Evolutionary conservation across 2,329 filamentous ascomycete species (phyloP).

Genomic region (Fusarium abutilonis): DNA sequence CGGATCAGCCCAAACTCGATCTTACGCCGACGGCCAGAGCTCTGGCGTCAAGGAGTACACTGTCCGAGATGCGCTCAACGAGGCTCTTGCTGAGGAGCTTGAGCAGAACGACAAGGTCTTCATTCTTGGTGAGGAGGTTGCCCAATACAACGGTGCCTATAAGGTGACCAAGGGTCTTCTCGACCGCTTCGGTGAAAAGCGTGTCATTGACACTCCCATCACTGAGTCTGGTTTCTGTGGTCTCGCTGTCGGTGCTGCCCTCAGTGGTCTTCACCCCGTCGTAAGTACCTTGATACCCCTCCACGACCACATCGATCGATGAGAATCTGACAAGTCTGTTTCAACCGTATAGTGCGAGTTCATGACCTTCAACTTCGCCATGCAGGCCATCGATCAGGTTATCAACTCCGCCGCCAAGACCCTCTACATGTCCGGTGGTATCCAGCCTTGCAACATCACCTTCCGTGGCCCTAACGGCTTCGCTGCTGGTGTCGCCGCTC

Average conservation of each 20-base stretch:
- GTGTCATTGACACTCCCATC: constrained; percentile 98
- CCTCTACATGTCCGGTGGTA: constrained; percentile 99
- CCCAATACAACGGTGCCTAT: constrained; percentile 99
- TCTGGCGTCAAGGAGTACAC: constrained; percentile 87
- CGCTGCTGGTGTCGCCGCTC: constrained; percentile 91
- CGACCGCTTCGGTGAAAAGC: constrained; percentile 96
- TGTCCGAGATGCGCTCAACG: constrained; percentile 95
- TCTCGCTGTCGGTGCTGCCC: constrained; percentile 91
- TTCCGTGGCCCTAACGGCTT: constrained; percentile 99
- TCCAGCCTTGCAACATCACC: constrained; percentile 99
- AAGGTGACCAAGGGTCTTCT: constrained; percentile 98
- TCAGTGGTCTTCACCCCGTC: constrained; percentile 92
- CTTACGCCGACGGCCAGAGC: constrained; percentile 62
- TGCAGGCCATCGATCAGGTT: constrained; percentile 99
- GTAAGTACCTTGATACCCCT: constrained; percentile 65
- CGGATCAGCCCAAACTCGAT: constrained; percentile 59
- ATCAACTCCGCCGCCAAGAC: constrained; percentile 99
- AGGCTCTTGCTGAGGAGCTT: constrained; percentile 97
- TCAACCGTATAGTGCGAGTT: constrained; percentile 82
- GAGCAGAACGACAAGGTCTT: constrained; percentile 95
- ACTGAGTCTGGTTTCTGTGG: constrained; percentile 96
- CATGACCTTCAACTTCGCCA: constrained; percentile 99
- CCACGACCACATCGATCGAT: neutral
- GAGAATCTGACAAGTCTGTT: constrained; percentile 18
- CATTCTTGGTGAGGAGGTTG: constrained; percentile 95